A percentile compares a stretch with the other conserved stretches of the same genome.
Conservation (phyloP, 768 basidiomycete genomes). For the Boletus reticuloceps region DNA sequence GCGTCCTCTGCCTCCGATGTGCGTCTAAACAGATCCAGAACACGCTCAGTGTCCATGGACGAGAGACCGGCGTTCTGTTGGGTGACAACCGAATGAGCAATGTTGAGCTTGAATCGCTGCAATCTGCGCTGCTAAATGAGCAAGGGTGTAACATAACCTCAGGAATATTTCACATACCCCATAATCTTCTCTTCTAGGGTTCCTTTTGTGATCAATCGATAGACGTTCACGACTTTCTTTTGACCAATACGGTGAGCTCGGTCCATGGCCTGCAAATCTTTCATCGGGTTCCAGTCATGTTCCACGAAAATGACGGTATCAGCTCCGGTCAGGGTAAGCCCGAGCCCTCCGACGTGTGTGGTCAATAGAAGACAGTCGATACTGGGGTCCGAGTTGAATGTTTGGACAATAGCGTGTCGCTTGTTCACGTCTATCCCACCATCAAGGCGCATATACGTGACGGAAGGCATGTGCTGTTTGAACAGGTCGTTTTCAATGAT, state of each 20-base stretch:
- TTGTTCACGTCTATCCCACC: slow-evolving; percentile 90
- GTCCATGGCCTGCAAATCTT: slow-evolving; percentile 99
- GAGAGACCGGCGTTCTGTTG: slow-evolving; percentile 93
- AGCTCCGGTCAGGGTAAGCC: slow-evolving; percentile 93
- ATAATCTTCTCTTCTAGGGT: slow-evolving; percentile 99
- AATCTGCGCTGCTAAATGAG: slow-evolving; percentile 49
- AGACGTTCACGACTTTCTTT: slow-evolving; percentile 99
- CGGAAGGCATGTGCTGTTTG: slow-evolving; percentile 87
- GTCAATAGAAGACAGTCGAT: slow-evolving; percentile 96
- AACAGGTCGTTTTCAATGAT: slow-evolving; percentile 95
- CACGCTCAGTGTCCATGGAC: slow-evolving; percentile 97
- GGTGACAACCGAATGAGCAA: slow-evolving; percentile 94
- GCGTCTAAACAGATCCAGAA: slow-evolving; percentile 87
- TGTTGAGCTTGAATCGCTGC: slow-evolving; percentile 98
- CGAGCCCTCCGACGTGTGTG: slow-evolving; percentile 95
- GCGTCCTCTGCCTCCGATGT: slow-evolving; percentile 77
- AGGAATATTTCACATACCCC: slow-evolving; percentile 62
- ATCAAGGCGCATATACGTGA: slow-evolving; percentile 98
- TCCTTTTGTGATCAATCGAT: slow-evolving; percentile 94
- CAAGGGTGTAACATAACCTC: background rate
- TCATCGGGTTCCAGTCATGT: slow-evolving; percentile 99
- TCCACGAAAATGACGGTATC: slow-evolving; percentile 99
- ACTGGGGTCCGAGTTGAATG: slow-evolving; percentile 95
- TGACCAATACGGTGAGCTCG: slow-evolving; percentile 97
- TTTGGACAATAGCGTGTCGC: slow-evolving; percentile 95